These are phyloP conservation scores for Lathyrus oleraceus DNA, from an alignment of 306 rosid genomes.

Conservation along the genomic window DNA sequence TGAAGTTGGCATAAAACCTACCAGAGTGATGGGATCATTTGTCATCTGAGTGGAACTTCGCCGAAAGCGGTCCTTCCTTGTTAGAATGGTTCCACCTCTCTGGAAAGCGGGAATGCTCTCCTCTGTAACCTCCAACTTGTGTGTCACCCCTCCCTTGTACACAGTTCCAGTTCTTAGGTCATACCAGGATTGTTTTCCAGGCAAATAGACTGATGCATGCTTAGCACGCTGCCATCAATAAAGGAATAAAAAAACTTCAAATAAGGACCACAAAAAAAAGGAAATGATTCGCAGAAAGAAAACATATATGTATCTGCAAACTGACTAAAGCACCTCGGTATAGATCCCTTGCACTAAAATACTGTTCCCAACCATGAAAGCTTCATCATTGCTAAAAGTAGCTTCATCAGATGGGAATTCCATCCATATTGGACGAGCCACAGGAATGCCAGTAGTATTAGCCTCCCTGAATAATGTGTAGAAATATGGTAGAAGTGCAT, in stretches of 20 bases:
- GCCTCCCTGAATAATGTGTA: slow-evolving; percentile 95
- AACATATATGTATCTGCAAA: slow-evolving; percentile 16
- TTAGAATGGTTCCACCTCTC: slow-evolving; percentile 85
- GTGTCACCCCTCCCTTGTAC: slow-evolving; percentile 74
- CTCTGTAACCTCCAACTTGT: slow-evolving; percentile 69
- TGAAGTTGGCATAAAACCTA: slow-evolving; percentile 45
- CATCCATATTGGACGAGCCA: slow-evolving; percentile 94
- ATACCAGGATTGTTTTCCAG: slow-evolving; percentile 89
- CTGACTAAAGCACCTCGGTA: slow-evolving; percentile 63
- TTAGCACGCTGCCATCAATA: slow-evolving; percentile 60
- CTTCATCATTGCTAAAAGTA: slow-evolving; percentile 90
- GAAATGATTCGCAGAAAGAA: slow-evolving; percentile 11
- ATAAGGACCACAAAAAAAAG: slow-evolving; percentile 22
- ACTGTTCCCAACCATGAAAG: slow-evolving; percentile 91
- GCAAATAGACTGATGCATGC: slow-evolving; percentile 77
- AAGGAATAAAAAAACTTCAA: slow-evolving; percentile 18
- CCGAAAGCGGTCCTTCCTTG: slow-evolving; percentile 90
- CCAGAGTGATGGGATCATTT: slow-evolving; percentile 94
- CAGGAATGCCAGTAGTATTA: slow-evolving; percentile 81
- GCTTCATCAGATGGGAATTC: slow-evolving; percentile 93
- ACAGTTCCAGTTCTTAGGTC: slow-evolving; percentile 70
- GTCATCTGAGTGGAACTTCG: slow-evolving; percentile 94
- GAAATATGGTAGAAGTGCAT: slow-evolving; percentile 82
- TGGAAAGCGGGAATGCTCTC: slow-evolving; percentile 88
- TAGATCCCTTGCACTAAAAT: slow-evolving; percentile 95